Percentiles rank a stretch among this genome's conserved stretches.
Conservation (phyloP, 108 stramenopile genomes). For the Bacterosira constricta region DNA sequence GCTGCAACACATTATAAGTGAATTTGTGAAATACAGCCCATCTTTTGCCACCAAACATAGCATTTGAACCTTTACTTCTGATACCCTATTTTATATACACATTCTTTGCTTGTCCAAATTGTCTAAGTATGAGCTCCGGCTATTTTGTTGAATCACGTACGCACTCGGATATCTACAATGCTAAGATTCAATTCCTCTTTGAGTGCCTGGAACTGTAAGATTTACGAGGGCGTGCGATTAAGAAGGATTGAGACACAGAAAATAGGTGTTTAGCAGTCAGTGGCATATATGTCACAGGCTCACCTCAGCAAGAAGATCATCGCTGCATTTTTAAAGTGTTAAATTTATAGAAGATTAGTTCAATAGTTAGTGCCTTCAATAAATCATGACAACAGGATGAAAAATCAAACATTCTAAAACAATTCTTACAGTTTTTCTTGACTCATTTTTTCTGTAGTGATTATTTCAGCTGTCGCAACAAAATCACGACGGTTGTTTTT, state of each 20-base stretch:
- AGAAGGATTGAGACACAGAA: neutral
- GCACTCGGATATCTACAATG: conserved; percentile 79
- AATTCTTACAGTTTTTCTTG: conserved; percentile 48
- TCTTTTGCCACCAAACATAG: too few species aligned
- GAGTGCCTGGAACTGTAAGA: conserved; percentile 48
- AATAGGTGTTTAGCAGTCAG: neutral
- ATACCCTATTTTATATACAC: too few species aligned
- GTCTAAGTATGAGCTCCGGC: too few species aligned
- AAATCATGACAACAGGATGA: too few species aligned
- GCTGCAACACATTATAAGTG: too few species aligned
- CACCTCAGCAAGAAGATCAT: conserved; percentile 24
- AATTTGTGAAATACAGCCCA: too few species aligned
- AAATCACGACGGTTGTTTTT: conserved; percentile 60
- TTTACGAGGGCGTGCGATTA: too few species aligned
- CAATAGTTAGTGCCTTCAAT: too few species aligned
- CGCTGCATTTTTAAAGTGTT: neutral
- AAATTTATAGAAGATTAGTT: neutral
- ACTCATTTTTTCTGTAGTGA: conserved; percentile 53
- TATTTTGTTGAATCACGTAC: conserved; percentile 38
- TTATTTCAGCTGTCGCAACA: conserved; percentile 66
- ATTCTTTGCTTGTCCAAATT: too few species aligned
- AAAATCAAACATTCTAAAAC: neutral
- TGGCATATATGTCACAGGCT: conserved; percentile 1
- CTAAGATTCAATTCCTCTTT: conserved; percentile 64
- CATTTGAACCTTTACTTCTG: too few species aligned